phyloP scores from a whole-genome alignment of 2,329 filamentous ascomycete species.

The Metarhizium robertsii region DNA sequence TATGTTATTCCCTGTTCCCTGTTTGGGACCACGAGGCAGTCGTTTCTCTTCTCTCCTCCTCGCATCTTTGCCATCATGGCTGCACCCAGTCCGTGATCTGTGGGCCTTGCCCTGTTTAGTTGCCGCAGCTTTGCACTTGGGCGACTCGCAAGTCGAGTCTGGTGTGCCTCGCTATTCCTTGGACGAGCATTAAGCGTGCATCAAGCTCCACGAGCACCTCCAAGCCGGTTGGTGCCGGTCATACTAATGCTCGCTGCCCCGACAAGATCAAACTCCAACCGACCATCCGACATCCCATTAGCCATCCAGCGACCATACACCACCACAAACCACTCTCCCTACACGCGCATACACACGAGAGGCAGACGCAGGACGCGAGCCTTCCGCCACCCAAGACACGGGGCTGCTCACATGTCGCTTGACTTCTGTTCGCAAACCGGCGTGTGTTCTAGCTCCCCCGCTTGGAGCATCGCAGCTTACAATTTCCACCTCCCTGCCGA shows the following conservation, averaged over 20 bases:
- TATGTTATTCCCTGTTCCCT: no score
- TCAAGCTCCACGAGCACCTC: background rate
- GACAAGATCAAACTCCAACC: background rate
- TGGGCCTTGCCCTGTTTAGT: no score
- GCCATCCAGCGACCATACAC: background rate
- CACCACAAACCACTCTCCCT: background rate
- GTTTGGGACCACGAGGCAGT: no score
- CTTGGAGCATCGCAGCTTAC: background rate
- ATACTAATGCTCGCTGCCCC: background rate
- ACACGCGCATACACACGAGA: background rate
- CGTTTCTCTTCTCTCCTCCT: no score
- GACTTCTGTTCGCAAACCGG: background rate
- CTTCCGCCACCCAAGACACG: background rate
- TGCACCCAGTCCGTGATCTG: no score
- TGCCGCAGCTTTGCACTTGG: no score
- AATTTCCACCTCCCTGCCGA: background rate
- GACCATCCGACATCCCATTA: background rate
- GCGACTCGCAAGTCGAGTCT: background rate
- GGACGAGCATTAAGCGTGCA: background rate
- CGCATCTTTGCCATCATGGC: no score
- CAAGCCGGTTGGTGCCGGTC: background rate
- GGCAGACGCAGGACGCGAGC: background rate
- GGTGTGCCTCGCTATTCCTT: background rate
- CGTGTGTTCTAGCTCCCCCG: background rate
- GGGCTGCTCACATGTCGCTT: background rate